These are phyloP conservation scores for Euphrasia arctica DNA, from an alignment of 305 asterid species.

Conservation along the genomic window DNA sequence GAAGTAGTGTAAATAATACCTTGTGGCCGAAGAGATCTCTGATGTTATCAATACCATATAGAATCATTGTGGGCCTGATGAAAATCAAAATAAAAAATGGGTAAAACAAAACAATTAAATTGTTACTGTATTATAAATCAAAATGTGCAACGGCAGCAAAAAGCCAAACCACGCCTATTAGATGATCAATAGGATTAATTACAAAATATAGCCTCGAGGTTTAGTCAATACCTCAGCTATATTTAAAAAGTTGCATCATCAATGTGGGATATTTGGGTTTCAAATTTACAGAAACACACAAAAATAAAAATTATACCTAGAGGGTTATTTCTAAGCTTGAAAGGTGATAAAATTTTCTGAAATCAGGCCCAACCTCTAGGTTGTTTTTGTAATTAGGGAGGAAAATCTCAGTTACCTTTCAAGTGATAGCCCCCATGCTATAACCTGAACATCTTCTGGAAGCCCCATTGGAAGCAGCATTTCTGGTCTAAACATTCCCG, in stretches of 20 bases:
- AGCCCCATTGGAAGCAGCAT: conserved; percentile 97
- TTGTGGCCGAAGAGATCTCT: conserved; percentile 97
- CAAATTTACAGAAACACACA: not conserved
- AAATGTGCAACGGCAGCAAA: not conserved
- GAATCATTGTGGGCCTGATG: conserved; percentile 92
- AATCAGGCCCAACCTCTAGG: not conserved
- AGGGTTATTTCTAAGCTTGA: not conserved
- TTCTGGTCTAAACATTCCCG: conserved; percentile 98
- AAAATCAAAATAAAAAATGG: not conserved
- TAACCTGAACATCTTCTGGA: conserved; percentile 94
- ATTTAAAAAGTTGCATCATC: not conserved
- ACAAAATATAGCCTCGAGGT: conserved; percentile 1
- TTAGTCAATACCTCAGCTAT: not conserved
- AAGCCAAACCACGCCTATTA: not conserved
- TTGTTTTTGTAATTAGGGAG: not conserved
- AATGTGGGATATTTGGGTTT: not conserved
- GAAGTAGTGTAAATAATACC: conserved; percentile 37
- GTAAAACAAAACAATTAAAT: not conserved
- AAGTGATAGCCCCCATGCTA: conserved; percentile 99
- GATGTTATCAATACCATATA: conserved; percentile 84
- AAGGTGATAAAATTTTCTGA: not conserved
- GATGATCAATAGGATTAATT: not conserved
- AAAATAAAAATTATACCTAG: not conserved
- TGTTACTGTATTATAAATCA: too few relatives aligned
- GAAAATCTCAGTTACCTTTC: conserved; percentile 55